Evolutionary conservation across 495 filamentous ascomycete species (phyloP), one percentile per base, ranked within the genome.

Genomic region (Trichocladium uniseriatum): DNA sequence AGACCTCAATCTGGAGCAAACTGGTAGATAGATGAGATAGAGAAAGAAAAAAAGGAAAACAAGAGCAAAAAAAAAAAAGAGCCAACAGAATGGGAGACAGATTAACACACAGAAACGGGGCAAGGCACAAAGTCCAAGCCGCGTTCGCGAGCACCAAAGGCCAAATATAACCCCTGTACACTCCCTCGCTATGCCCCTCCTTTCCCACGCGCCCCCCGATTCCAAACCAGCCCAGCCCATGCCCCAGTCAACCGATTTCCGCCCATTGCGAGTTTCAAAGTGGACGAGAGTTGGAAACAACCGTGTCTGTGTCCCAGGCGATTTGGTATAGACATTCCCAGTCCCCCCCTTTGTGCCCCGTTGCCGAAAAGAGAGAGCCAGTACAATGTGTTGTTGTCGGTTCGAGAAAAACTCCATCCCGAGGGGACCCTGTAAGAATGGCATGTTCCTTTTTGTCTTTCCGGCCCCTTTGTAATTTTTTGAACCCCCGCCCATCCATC

Each of bases 111-210:
- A 60, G 48, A 58, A 57, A 43, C 40, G 58, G 57, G 46, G 51
- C 60, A 52, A 68, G 56, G 69, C 56, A 55, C 68, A 62, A 68
- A 66, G 27, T 16, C 46, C 38, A 40, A 42, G 69, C 69, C 72
- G 69, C 68, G 70, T 67, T 69, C 68, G 69, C 66, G 70, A 73
- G 40, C 45, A 45, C 41, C 72, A 65, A 72, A 72, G 72, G 74
- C 75, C 72, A 69, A 72, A 71, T 71, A 76, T 60, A 76, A 51
- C 41, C 74, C 75, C 77, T 69, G 70, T 70, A 71, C 73, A 75
- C 76, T 77, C 76, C 76, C 66, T 75, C 79, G 76, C 72, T 79
- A 73, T 74, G 72, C 74, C 59, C 34, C 50, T 50, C 57, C 63
- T 69, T 70, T 71, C 62, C 63, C 46, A 36, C 38, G 29, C 38